Percentiles rank a stretch among this genome's conserved stretches.
These are phyloP conservation scores for Exutisphaerella laricina DNA, from an alignment of 2,329 filamentous ascomycete genomes.

Conservation along the genomic window DNA sequence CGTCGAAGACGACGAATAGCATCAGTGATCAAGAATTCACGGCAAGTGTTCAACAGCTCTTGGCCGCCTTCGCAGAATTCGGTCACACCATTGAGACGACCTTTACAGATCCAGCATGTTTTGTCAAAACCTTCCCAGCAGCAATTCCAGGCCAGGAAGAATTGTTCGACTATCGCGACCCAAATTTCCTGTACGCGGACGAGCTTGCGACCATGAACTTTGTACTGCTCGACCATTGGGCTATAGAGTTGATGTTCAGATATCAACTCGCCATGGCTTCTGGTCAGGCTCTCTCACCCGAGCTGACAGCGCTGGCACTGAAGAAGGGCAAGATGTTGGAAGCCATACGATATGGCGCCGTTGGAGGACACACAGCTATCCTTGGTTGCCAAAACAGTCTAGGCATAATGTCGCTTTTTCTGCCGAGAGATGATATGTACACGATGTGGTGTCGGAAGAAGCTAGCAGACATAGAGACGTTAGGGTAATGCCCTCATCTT, in stretches of 20 bases:
- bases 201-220: conserved; percentile 70
- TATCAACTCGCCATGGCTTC: conserved; percentile 61
- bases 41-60: conserved; percentile 48
- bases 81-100: conserved; percentile 52
- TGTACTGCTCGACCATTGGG: conserved; percentile 69
- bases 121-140: conserved; percentile 58
- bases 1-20: conserved; percentile 58
- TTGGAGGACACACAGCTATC: conserved; percentile 63
- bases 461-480: conserved; percentile 69
- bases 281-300: conserved; percentile 43
- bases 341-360: conserved; percentile 66
- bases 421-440: conserved; percentile 69
- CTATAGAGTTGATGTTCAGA: conserved; percentile 73
- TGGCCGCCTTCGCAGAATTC: conserved; percentile 47
- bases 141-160: conserved; percentile 47
- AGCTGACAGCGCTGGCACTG: conserved; percentile 59
- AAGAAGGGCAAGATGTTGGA: conserved; percentile 74
- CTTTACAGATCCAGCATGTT: conserved; percentile 56
- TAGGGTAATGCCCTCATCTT: conserved; percentile 63
- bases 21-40: conserved; percentile 62
- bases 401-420: conserved; percentile 68
- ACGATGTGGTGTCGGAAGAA: conserved; percentile 74
- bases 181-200: conserved; percentile 63
- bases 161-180: conserved; percentile 68
- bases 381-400: conserved; percentile 70